A percentile compares a stretch with the other conserved stretches of the same genome.
Conservation (phyloP, 2,329 filamentous ascomycete genomes). For the Fusarium gaditjirri region DNA sequence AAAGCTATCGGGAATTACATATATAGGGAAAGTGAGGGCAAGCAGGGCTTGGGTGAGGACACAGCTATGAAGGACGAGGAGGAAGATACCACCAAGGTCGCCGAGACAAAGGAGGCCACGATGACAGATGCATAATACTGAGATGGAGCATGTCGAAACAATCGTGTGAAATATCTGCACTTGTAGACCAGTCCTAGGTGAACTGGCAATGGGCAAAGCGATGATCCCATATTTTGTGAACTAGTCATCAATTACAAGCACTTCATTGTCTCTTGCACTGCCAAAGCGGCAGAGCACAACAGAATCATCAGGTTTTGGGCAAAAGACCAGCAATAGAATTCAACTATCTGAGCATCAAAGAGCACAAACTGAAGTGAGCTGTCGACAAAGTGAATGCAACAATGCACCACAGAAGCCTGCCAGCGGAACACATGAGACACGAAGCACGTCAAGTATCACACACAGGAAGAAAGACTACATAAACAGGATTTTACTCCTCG, state of each 20-base stretch:
- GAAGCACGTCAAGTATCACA: background rate
- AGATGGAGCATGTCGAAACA: background rate
- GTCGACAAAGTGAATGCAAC: slow-evolving; percentile 6
- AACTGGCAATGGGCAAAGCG: slow-evolving; percentile 21
- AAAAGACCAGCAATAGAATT: slow-evolving; percentile 28
- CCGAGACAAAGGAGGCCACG: slow-evolving; percentile 25
- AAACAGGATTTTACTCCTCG: slow-evolving; percentile 57
- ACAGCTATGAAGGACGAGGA: slow-evolving; percentile 35
- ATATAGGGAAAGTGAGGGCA: slow-evolving; percentile 35
- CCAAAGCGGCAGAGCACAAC: background rate
- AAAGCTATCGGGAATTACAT: slow-evolving; percentile 44
- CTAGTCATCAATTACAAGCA: background rate
- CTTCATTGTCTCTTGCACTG: background rate
- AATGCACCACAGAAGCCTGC: background rate
- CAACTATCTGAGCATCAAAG: slow-evolving; percentile 28
- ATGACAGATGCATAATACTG: slow-evolving; percentile 31
- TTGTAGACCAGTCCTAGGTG: slow-evolving; percentile 11
- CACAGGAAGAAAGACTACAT: background rate
- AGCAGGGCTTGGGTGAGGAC: slow-evolving; percentile 29
- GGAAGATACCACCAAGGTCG: background rate
- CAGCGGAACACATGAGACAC: slow-evolving; percentile 2
- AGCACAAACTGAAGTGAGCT: slow-evolving; percentile 28
- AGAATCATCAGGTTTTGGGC: background rate
- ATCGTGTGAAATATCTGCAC: background rate
- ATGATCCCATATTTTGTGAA: slow-evolving; percentile 23